These are phyloP conservation scores for Barbarea vulgaris DNA, from an alignment of 345 rosid species.

Conservation along the genomic window DNA sequence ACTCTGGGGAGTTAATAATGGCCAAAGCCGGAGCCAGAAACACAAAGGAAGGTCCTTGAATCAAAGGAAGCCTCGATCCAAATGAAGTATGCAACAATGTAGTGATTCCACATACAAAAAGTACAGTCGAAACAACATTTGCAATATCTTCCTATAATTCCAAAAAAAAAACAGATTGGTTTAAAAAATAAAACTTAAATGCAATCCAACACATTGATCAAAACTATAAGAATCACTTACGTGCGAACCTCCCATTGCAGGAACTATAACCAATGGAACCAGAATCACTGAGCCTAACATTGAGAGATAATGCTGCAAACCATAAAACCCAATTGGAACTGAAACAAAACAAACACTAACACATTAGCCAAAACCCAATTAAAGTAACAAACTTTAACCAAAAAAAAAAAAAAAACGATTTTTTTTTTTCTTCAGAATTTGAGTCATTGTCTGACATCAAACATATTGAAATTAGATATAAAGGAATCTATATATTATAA, in stretches of 20 bases:
- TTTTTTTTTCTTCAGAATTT: not conserved
- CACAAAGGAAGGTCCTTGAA: constrained; percentile 95
- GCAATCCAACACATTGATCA: constrained; percentile 19
- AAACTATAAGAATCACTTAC: constrained; percentile 53
- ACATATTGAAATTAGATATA: constrained; percentile 10
- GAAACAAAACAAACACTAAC: constrained; percentile 37
- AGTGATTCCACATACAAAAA: constrained; percentile 86
- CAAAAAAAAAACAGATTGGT: not conserved
- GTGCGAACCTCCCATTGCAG: constrained; percentile 95
- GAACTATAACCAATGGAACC: constrained; percentile 91
- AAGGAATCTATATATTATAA: constrained; percentile 18
- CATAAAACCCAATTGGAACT: constrained; percentile 95
- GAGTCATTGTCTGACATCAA: constrained; percentile 29
- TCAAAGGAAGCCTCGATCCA: constrained; percentile 93
- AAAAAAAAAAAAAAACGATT: no score
- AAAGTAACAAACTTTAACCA: constrained; percentile 9
- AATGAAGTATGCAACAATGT: constrained; percentile 83
- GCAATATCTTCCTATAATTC: constrained; percentile 81
- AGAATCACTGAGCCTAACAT: constrained; percentile 88
- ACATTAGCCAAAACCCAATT: not conserved
- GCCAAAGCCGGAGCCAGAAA: constrained; percentile 90
- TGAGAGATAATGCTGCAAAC: constrained; percentile 92
- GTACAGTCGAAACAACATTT: constrained; percentile 82
- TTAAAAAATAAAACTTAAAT: not conserved
- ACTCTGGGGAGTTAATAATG: constrained; percentile 84